phyloP scores from a whole-genome alignment of 2,329 filamentous ascomycete genomes.

The Atkinsonella hypoxylon region DNA sequence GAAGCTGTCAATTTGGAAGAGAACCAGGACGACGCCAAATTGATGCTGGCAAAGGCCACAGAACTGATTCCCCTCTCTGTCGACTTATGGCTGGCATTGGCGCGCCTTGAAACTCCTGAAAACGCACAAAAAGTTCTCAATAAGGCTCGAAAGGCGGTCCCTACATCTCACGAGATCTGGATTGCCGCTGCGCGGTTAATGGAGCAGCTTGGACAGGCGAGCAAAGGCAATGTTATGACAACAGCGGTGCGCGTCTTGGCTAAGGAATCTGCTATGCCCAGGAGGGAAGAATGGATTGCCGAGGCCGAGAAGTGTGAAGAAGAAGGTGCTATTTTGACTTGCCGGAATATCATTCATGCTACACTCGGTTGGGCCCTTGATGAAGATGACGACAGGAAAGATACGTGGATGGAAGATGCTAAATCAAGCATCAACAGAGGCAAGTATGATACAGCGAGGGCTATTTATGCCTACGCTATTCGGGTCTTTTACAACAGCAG shows the following conservation, averaged over 20 bases:
- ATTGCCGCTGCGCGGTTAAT: constrained; percentile 85
- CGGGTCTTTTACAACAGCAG: constrained; percentile 82
- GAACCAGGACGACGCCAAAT: constrained; percentile 71
- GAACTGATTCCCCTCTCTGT: constrained; percentile 90
- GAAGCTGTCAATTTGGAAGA: constrained; percentile 93
- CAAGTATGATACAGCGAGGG: constrained; percentile 78
- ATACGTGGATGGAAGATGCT: constrained; percentile 92
- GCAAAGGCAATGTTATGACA: constrained; percentile 86
- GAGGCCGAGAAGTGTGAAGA: constrained; percentile 93
- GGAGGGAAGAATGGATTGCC: constrained; percentile 91
- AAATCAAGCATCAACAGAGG: constrained; percentile 69
- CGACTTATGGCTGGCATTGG: constrained; percentile 89
- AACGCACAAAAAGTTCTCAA: constrained; percentile 94
- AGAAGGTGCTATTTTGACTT: constrained; percentile 78
- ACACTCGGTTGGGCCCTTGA: constrained; percentile 89
- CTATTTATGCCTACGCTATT: constrained; percentile 85
- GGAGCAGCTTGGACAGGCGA: constrained; percentile 69
- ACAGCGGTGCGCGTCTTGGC: constrained; percentile 79
- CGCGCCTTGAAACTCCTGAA: constrained; percentile 76
- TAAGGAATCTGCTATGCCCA: constrained; percentile 90
- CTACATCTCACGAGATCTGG: constrained; percentile 92
- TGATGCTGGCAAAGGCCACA: constrained; percentile 87
- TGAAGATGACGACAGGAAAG: constrained; percentile 91
- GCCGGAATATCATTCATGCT: constrained; percentile 79
- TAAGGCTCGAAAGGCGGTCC: constrained; percentile 84